phyloP scores from a whole-genome alignment of 352 stramenopile genomes.

The Phytopythium vexans region DNA sequence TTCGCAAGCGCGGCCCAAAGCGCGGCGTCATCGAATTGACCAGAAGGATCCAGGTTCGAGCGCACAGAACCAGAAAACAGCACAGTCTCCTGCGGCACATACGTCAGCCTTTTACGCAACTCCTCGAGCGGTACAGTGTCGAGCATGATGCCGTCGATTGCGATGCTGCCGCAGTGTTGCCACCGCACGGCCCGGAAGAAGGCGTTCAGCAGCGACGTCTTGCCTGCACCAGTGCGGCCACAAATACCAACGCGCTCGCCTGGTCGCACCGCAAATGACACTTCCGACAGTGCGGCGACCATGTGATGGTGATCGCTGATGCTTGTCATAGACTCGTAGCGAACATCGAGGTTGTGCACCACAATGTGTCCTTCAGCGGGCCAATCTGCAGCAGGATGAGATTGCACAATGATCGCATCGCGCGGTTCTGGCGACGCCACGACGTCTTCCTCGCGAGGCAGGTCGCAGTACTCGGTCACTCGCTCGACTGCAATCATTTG shows the following conservation, averaged over 20 bases:
- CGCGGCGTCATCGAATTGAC: conserved; percentile 30
- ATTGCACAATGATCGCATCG: conserved; percentile 11
- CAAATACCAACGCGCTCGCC: conserved; percentile 57
- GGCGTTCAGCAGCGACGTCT: conserved; percentile 82
- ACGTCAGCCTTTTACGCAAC: conserved; percentile 71
- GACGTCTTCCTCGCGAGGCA: conserved; percentile 45
- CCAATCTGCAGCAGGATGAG: conserved; percentile 14
- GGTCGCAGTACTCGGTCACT: conserved; percentile 74
- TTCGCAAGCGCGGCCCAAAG: conserved; percentile 58
- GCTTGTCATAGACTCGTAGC: conserved; percentile 12
- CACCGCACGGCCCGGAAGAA: conserved; percentile 74
- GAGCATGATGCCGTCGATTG: conserved; percentile 75
- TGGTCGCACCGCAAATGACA: conserved; percentile 3
- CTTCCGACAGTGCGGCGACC: conserved; percentile 32
- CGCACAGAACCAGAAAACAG: conserved; percentile 82
- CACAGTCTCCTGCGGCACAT: conserved; percentile 81
- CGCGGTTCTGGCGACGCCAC: conserved; percentile 5
- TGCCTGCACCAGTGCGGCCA: conserved; percentile 89
- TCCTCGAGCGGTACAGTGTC: conserved; percentile 50
- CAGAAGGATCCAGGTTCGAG: conserved; percentile 80
- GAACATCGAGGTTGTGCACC: conserved; percentile 49
- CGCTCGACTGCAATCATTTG: conserved; percentile 92
- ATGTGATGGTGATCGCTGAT: not conserved
- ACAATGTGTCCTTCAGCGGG: conserved; percentile 46
- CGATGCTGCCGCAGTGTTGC: conserved; percentile 42